Evolutionary conservation across 2,329 filamentous ascomycete genomes (phyloP), one percentile per base, ranked within the genome.

Genomic region (Phoma herbarum): DNA sequence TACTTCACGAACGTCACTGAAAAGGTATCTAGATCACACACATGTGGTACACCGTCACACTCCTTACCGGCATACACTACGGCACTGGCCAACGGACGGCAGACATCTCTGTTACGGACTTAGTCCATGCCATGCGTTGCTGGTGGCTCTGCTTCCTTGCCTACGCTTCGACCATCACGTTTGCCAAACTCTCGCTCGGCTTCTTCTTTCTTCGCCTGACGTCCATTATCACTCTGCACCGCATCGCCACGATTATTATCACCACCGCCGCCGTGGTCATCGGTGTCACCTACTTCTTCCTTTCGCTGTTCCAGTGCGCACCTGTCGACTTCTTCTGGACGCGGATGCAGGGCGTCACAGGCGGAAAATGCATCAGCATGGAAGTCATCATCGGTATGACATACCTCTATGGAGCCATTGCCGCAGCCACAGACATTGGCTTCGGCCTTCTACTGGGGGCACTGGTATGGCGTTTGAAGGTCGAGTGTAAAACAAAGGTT

Each of bases 401-500:
- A n/a, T 83, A 83, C 55, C 25, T 57, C 11, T 60, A 64, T 18
- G 58, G 60, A 20, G 56, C 56, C 20, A 46, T 64, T 0, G 53
- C 57, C 6, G 55, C 60, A 2, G 42, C 60, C 10, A 61, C 64
- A 1, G 66, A 68, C 49, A 46, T 64, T 26, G 64, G 60, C 2
- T 61, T 62, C 28, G 61, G 60, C 3, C 12, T 65, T 7, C 44
- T 68, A 3, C 58, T 65, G 2, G 77, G 81, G 4, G 79, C 80
- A 47, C 68, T 88, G 2, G 77, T 87, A 2, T 82, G 78, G 74
- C 79, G 80, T 28, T 69, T 86, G 45, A 81, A 85, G 55, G 85
- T 87, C 78, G 80, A 80, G 58, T 52, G 52, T 1, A 50, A 45
- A 11, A 60, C 60, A 10, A 64, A 64, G 33, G 9, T 62, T 3